Conservation (phyloP, 257 asterid species). For the Solanum corneliomulleri region DNA sequence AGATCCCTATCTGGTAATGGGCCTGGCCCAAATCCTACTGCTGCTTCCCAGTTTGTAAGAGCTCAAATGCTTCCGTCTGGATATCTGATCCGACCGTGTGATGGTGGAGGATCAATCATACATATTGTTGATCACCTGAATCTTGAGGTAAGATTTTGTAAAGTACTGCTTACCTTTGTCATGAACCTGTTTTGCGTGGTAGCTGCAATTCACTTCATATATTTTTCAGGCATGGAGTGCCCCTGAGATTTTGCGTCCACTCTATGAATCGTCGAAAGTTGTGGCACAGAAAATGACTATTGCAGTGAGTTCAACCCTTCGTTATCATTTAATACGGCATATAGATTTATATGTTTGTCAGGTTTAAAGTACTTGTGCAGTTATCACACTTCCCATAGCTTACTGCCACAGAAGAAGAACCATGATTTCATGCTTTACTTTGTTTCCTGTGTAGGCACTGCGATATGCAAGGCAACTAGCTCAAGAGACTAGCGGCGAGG, state of each 20-base stretch:
- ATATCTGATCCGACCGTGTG: slow-evolving; percentile 80
- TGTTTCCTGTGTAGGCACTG: slow-evolving; percentile 15
- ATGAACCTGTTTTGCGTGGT: background rate
- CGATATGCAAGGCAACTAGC: slow-evolving; percentile 81
- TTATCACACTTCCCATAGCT: background rate
- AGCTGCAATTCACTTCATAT: background rate
- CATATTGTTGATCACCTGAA: slow-evolving; percentile 91
- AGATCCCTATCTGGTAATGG: slow-evolving; percentile 92
- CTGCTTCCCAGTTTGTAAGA: slow-evolving; percentile 84
- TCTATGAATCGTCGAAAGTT: slow-evolving; percentile 82
- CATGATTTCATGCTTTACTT: background rate
- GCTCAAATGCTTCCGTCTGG: slow-evolving; percentile 93
- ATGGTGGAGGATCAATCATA: slow-evolving; percentile 96
- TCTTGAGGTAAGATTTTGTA: slow-evolving; percentile 42
- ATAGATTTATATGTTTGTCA: background rate
- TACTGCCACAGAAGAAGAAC: background rate
- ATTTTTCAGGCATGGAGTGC: slow-evolving; percentile 78
- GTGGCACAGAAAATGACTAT: slow-evolving; percentile 83
- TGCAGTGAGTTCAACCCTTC: slow-evolving; percentile 43
- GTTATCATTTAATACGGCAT: background rate
- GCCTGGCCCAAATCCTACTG: slow-evolving; percentile 60
- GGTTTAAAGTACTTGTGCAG: background rate
- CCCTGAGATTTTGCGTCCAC: slow-evolving; percentile 96
- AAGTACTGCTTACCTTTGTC: background rate
- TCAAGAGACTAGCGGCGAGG: slow-evolving; percentile 90